Evolutionary conservation across 2,329 filamentous ascomycete species (phyloP), one percentile per base, ranked within the genome.

Genomic region (Aspergillus sp.): DNA sequence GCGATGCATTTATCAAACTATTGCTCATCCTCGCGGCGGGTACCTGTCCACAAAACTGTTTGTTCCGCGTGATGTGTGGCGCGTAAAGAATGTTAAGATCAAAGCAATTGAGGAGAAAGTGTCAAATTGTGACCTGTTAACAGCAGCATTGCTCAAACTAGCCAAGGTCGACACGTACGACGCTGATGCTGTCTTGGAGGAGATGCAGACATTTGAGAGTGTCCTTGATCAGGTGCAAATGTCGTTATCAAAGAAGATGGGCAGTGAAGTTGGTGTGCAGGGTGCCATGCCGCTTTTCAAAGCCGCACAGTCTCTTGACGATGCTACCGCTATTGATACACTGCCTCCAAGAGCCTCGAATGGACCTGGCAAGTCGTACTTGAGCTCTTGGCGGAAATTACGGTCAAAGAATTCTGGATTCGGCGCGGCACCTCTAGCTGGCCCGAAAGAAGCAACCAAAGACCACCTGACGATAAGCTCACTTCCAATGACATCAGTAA

Each of bases 21-120:
- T 99, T 49, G 90, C 89, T 19, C 94, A 99, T 72, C 92, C 94
- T 2, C 88, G 92, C 25, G 95, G 95, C 43, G 95, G 93, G 17
- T 99, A 97, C 73, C 74, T 99, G 22, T 96, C 93, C 57, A 94
- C 89, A 23, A 93, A 93, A 70, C 84, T 99, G 0, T 99, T 99
- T 73, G 86, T 99, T 5, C 93, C 95, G 6, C 87, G 91, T 55
- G 93, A 98, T 72, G 92, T 95, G 3, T 99, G 95, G 95, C 87
- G 89, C 59, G 93, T 97, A 7, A 94, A 94, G 73, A 93, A 92
- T 30, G 93, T 97, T 57, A 98, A 97, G 78, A 83, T 99, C 25
- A 95, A 93, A 79, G 89, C 89, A 38, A 73, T 98, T 0, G 95
- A 99, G 67, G 95, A 99, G 70, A 99, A 99, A 80, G 89, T 97